phyloP scores from a whole-genome alignment of 202 grass and related monocot genomes.

The Musa balbisiana region DNA sequence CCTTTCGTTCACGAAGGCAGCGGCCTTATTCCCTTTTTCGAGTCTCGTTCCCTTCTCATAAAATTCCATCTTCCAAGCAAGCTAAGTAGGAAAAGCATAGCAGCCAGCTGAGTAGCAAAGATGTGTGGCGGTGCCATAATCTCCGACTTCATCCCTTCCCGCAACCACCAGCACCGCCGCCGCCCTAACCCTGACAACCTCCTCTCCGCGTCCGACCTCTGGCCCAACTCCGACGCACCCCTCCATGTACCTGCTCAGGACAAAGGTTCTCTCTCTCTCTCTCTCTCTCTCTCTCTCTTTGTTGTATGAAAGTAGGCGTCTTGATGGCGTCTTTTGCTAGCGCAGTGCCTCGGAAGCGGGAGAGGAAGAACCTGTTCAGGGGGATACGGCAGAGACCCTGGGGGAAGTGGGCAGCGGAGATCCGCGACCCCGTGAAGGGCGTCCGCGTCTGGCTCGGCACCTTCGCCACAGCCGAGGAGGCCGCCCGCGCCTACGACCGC shows the following conservation, averaged over 20 bases:
- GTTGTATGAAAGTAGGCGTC: background rate
- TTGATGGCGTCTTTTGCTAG: background rate
- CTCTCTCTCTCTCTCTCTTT: background rate
- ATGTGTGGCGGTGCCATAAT: slow-evolving; percentile 8
- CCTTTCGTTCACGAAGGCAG: too few species aligned
- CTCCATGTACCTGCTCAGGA: background rate
- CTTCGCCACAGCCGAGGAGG: slow-evolving; percentile 62
- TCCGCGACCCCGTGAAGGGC: slow-evolving; percentile 58
- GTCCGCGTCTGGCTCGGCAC: slow-evolving; percentile 94
- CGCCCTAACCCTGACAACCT: background rate
- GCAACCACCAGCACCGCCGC: background rate
- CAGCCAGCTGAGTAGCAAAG: background rate
- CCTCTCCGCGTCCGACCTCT: slow-evolving; percentile 6
- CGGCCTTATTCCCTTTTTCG: too few species aligned
- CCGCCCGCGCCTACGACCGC: slow-evolving; percentile 69
- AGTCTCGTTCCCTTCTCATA: too few species aligned
- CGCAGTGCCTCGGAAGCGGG: slow-evolving; percentile 38
- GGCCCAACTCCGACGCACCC: background rate
- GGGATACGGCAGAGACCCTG: slow-evolving; percentile 54
- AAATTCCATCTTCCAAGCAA: too few species aligned
- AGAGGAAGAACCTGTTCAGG: slow-evolving; percentile 61
- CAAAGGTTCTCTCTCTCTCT: background rate
- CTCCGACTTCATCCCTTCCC: slow-evolving; percentile 1
- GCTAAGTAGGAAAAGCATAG: too few species aligned
- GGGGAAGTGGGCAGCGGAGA: slow-evolving; percentile 52